Conservation (phyloP, 1,284 basidiomycete species). For the Cryptococcus hybrid region DNA sequence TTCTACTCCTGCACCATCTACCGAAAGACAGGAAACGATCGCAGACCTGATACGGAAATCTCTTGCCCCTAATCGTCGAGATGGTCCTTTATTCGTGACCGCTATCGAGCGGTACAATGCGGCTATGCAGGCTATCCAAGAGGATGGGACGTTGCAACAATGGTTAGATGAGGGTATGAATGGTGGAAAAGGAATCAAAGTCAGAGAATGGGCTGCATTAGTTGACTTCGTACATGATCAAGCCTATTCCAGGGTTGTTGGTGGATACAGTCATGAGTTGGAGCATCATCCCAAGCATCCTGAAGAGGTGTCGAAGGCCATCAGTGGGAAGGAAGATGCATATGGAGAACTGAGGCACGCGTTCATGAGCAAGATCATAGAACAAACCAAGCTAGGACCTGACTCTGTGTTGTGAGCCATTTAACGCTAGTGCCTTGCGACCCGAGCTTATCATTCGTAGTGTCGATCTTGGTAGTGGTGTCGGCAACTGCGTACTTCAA, state of each 20-base stretch:
- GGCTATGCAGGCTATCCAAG: slow-evolving; percentile 48
- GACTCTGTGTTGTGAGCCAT: slow-evolving; percentile 41
- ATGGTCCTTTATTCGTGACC: slow-evolving; percentile 53
- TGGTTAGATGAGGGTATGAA: slow-evolving; percentile 21
- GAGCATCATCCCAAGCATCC: slow-evolving; percentile 48
- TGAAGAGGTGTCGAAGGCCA: slow-evolving; percentile 39
- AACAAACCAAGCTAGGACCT: slow-evolving; percentile 40
- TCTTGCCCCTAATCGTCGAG: slow-evolving; percentile 50
- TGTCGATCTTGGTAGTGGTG: slow-evolving; percentile 58
- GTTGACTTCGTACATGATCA: slow-evolving; percentile 54
- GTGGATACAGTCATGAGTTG: slow-evolving; percentile 52
- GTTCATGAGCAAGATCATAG: slow-evolving; percentile 48
- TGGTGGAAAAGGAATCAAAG: slow-evolving; percentile 19
- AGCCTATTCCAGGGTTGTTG: slow-evolving; percentile 57
- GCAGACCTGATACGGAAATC: slow-evolving; percentile 55
- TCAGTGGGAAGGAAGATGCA: slow-evolving; percentile 44
- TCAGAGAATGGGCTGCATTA: slow-evolving; percentile 50
- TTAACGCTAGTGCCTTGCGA: not conserved
- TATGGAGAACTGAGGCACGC: slow-evolving; percentile 48
- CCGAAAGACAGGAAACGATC: slow-evolving; percentile 45
- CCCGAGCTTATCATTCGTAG: slow-evolving; percentile 33
- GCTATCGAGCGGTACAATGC: slow-evolving; percentile 55
- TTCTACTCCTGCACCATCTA: not conserved
- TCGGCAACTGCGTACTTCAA: slow-evolving; percentile 58
- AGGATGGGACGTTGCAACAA: slow-evolving; percentile 36